A percentile compares a stretch with the other conserved stretches of the same genome.
These are phyloP conservation scores for Dichotomocladium elegans DNA, from an alignment of 371 early-diverging fungal species.

Conservation along the genomic window DNA sequence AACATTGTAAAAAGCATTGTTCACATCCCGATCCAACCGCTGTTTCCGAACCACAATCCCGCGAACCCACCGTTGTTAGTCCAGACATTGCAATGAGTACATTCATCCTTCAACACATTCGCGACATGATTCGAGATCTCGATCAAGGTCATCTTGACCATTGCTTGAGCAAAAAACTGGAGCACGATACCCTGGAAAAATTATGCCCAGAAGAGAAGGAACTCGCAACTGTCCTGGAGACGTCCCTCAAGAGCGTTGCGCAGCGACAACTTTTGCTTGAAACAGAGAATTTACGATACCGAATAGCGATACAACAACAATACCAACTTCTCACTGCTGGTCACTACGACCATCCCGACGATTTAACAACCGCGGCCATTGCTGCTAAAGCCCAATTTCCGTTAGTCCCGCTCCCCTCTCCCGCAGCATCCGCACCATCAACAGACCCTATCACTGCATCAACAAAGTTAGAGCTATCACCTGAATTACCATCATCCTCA, in stretches of 20 bases:
- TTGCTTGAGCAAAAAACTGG: constrained; percentile 24
- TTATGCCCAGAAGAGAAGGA: constrained; percentile 12
- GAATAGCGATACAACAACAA: constrained; percentile 41
- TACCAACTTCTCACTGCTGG: constrained; percentile 25
- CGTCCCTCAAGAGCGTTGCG: constrained; percentile 32
- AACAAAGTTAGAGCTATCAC: neutral
- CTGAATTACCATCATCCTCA: neutral
- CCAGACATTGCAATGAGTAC: constrained; percentile 12
- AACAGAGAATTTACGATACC: constrained; percentile 38
- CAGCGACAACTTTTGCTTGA: constrained; percentile 35
- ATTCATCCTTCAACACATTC: constrained; percentile 22
- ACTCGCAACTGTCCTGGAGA: constrained; percentile 16
- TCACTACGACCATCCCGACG: constrained; percentile 1
- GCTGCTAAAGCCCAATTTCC: neutral
- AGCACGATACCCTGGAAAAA: constrained; percentile 9
- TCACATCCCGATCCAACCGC: neutral
- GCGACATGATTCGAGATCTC: constrained; percentile 29
- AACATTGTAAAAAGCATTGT: constrained; percentile 9
- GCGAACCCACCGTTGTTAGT: constrained; percentile 3
- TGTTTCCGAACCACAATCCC: constrained; percentile 1
- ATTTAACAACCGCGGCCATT: neutral
- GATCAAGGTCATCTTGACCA: constrained; percentile 38
- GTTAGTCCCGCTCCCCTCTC: neutral
- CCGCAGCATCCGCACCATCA: neutral
- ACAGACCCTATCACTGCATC: neutral